Evolutionary conservation across 768 basidiomycete genomes (phyloP), one percentile per base, ranked within the genome.

Genomic region (Termitomyces sp.): DNA sequence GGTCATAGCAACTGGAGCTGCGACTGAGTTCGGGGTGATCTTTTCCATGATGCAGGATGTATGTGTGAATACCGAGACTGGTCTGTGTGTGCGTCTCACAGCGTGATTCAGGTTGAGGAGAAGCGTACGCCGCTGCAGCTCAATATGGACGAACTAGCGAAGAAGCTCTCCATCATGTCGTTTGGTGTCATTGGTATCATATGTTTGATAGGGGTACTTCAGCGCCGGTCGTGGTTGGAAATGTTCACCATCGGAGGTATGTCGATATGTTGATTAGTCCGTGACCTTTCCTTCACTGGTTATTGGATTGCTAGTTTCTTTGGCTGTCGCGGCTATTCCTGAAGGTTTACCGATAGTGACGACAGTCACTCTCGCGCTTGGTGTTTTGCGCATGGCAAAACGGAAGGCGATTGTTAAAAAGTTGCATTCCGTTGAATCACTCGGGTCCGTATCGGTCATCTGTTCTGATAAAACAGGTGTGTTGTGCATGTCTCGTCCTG

Each of bases 21-120:
- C 89, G 60, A 96, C 93, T 1, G 95, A 98, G 67, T 96, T 98
- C 71, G 95, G 95, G 26, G 86, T 96, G 56, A 92, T 98, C 59
- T 98, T 98, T 68, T 86, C 89, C 14, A 96, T 97, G 93, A 93
- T 98, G 92, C 94, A 97, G 71, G 94, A 97, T 68, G 94, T 94
- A 61, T 43, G 73, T 66, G 22, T 48, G 32, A 16, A 37, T 50
- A 31, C 10, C 9, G 57, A 75, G 5, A 1, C 24, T 46, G 0
- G 6, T 9, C 54, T 31, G 26, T 53, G 24, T 55, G 26, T 53
- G 20, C 24, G 27, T 58, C 42, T 55, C 36, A 14, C 57, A 26
- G 26, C 14, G 34, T 27, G 26, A 31, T 84, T 76, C 48, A 79
- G 78, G 76, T 81, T 34, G 93, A 95, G 61, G 95, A 98, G 72